Conservation (phyloP, 176 grass and related monocot genomes). For the Lolium rigidum region DNA sequence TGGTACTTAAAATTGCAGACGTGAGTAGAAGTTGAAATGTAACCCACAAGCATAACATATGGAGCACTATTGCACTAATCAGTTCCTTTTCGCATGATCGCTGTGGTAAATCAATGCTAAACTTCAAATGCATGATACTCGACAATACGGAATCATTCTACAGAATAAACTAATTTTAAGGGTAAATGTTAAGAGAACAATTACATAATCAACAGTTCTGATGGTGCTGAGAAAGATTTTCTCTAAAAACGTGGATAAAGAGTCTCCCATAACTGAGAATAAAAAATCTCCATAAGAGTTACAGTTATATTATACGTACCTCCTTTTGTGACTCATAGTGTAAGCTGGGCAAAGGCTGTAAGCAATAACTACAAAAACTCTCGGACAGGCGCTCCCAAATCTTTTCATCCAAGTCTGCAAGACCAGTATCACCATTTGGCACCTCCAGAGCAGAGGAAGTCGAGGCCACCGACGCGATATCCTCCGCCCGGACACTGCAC, state of each 20-base stretch:
- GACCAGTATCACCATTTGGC: conserved; percentile 44
- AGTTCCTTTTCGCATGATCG: not conserved
- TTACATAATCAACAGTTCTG: conserved; percentile 5
- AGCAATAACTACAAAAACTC: conserved; percentile 69
- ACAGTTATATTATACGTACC: conserved; percentile 51
- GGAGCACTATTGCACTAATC: conserved; percentile 9
- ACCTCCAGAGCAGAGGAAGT: conserved; percentile 45
- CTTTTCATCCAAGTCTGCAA: conserved; percentile 71
- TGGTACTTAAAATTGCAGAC: not conserved
- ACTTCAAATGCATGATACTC: conserved; percentile 25
- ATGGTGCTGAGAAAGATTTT: conserved; percentile 16
- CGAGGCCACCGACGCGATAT: conserved; percentile 48
- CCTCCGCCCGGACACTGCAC: conserved; percentile 68
- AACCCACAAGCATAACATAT: conserved; percentile 21
- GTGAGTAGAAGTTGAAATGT: not conserved
- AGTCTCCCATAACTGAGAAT: conserved; percentile 15
- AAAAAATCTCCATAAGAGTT: conserved; percentile 11
- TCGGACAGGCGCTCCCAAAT: conserved; percentile 73
- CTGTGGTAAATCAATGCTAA: conserved; percentile 16
- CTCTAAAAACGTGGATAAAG: conserved; percentile 6
- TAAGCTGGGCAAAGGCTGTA: conserved; percentile 65
- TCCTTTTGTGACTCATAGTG: conserved; percentile 91
- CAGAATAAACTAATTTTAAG: not conserved
- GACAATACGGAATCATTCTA: conserved; percentile 34
- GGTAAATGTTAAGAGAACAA: conserved; percentile 11